Conservation (phyloP, 257 asterid species). For the Paulownia fortunei region DNA sequence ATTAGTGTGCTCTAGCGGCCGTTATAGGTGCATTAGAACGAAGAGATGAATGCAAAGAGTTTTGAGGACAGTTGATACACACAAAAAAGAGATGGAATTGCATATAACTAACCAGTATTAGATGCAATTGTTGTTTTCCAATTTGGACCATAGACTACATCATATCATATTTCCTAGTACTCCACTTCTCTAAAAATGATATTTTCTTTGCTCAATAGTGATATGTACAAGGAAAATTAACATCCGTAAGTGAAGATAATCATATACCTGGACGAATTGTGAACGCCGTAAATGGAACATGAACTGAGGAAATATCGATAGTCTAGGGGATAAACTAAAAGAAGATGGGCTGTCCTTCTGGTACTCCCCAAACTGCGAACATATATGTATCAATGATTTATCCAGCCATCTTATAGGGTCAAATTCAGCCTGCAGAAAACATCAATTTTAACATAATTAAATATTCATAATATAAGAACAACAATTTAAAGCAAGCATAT, state of each 20-base stretch:
- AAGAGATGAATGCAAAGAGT: background rate
- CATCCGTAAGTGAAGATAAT: constrained; percentile 19
- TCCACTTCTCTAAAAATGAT: background rate
- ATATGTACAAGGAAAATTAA: constrained; percentile 10
- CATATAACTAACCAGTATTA: constrained; percentile 2
- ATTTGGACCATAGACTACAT: constrained; percentile 1
- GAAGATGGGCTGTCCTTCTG: constrained; percentile 95
- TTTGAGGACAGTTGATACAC: background rate
- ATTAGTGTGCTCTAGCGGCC: background rate
- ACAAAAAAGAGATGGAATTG: background rate
- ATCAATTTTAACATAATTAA: background rate
- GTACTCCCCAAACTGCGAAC: constrained; percentile 94
- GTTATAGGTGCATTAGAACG: background rate
- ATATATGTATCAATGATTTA: constrained; percentile 90
- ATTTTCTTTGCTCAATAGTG: constrained; percentile 13
- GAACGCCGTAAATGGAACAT: constrained; percentile 93
- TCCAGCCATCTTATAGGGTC: constrained; percentile 99
- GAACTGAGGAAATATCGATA: constrained; percentile 97
- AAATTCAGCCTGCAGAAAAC: constrained; percentile 84
- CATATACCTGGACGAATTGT: constrained; percentile 89
- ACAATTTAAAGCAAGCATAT: constrained; percentile 18
- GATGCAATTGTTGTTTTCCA: background rate
- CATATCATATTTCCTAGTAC: background rate
- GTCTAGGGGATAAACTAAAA: constrained; percentile 82
- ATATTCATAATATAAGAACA: constrained; percentile 15